Evolutionary conservation across 2,329 filamentous ascomycete species (phyloP).

Genomic region (Fusarium sp.): DNA sequence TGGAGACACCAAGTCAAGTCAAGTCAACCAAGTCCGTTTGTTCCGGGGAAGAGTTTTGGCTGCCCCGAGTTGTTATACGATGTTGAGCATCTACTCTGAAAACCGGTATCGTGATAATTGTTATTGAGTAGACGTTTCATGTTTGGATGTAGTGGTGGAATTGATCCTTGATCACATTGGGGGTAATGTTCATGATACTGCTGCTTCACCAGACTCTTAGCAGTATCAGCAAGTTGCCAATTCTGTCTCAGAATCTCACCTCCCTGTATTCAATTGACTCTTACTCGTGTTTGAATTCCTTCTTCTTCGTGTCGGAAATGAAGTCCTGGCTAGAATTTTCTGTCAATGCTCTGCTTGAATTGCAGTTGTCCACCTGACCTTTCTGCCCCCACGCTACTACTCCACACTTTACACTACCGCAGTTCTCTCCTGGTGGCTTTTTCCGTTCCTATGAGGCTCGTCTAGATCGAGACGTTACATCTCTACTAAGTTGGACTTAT

Average conservation of each 20-base stretch:
- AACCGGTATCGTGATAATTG: neutral
- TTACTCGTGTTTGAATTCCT: neutral
- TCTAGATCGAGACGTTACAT: neutral
- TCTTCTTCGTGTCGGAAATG: conserved; percentile 4
- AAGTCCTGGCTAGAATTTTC: conserved; percentile 19
- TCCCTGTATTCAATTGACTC: neutral
- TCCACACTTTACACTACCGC: conserved; percentile 36
- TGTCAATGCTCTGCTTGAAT: conserved; percentile 20
- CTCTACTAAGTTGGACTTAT: neutral
- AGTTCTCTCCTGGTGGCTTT: conserved; percentile 14
- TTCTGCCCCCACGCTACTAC: conserved; percentile 33
- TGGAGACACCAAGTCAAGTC: neutral
- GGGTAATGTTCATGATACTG: neutral
- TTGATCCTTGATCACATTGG: neutral
- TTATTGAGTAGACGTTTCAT: neutral
- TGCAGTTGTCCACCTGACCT: conserved; percentile 36
- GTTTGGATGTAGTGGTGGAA: neutral
- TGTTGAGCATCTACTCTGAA: neutral
- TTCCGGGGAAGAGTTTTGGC: conserved; percentile 38
- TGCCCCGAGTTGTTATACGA: conserved; percentile 16
- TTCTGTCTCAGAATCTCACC: neutral
- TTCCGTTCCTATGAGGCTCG: conserved; percentile 17
- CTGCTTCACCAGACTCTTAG: neutral
- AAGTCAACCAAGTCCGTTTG: conserved; percentile 12
- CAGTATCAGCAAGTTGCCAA: neutral